These are phyloP conservation scores for Uronychia setigera DNA, from an alignment of 73 alveolate species.

Conservation along the genomic window DNA sequence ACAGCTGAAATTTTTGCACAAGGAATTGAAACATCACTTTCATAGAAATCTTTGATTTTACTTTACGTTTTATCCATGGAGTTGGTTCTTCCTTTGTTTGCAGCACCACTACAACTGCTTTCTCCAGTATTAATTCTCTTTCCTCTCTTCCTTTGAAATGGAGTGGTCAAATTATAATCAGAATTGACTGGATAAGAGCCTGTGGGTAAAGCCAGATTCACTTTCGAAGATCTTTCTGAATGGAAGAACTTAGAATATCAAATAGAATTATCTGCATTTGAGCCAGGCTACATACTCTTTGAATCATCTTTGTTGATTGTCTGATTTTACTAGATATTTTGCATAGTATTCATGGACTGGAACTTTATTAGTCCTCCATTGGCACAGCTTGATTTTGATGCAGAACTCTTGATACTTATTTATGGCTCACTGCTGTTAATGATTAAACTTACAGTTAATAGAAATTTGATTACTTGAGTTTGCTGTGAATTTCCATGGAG, in stretches of 20 bases:
- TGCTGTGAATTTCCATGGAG: too few relatives aligned
- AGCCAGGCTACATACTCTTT: background rate
- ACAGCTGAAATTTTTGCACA: too few relatives aligned
- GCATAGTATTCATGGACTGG: too few relatives aligned
- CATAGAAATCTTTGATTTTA: too few relatives aligned
- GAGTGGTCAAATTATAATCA: background rate
- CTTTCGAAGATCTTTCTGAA: background rate
- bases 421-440: background rate
- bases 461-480: background rate
- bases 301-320: background rate
- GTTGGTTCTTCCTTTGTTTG: too few relatives aligned
- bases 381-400: background rate
- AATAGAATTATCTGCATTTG: background rate
- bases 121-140: background rate
- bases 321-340: too few relatives aligned
- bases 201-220: background rate
- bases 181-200: too few relatives aligned
- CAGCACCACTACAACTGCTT: too few relatives aligned
- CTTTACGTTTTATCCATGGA: too few relatives aligned
- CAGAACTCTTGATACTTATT: background rate
- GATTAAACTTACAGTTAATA: too few relatives aligned
- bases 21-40: too few relatives aligned
- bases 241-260: background rate
- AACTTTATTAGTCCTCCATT: too few relatives aligned
- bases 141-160: background rate